These are phyloP conservation scores for Acanthamoeba royreba DNA, from an alignment of 208 protist genomes.

Conservation along the genomic window DNA sequence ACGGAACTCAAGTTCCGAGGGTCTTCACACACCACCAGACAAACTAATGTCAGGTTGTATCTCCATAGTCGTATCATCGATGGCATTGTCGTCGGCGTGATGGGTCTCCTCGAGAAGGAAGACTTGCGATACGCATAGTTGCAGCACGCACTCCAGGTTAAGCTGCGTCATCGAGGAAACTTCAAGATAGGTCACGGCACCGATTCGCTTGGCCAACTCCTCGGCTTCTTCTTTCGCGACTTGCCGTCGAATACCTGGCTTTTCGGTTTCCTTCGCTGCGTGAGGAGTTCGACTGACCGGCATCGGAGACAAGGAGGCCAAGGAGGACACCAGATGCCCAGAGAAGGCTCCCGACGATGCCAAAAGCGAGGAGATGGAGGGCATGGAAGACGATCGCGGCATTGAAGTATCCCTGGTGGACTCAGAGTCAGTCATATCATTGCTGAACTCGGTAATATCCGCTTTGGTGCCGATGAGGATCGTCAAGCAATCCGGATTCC, in stretches of 20 bases:
- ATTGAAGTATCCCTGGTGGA: too few relatives aligned
- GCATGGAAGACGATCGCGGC: too few relatives aligned
- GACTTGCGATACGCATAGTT: slow-evolving; percentile 47
- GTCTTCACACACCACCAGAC: too few relatives aligned
- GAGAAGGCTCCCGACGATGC: too few relatives aligned
- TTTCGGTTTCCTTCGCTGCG: not conserved
- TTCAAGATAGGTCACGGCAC: slow-evolving; percentile 84
- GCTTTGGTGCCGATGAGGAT: not conserved
- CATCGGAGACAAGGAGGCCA: not conserved
- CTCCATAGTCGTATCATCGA: too few relatives aligned
- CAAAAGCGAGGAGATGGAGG: too few relatives aligned
- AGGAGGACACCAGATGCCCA: not conserved
- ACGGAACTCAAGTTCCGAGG: too few relatives aligned
- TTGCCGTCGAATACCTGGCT: not conserved
- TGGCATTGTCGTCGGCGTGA: not conserved
- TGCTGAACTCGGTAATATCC: not conserved
- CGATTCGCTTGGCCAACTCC: slow-evolving; percentile 77
- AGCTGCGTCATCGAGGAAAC: slow-evolving; percentile 87
- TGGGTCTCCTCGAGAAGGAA: not conserved
- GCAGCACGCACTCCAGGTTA: slow-evolving; percentile 81
- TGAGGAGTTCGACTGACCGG: not conserved
- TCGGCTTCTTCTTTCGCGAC: slow-evolving; percentile 50
- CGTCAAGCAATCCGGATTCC: not conserved
- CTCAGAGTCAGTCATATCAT: too few relatives aligned
- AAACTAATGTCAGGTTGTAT: too few relatives aligned